Percentiles rank a stretch among this genome's conserved stretches.
Conservation (phyloP, 2,329 filamentous ascomycete species). For the Curvularia spicifera region DNA sequence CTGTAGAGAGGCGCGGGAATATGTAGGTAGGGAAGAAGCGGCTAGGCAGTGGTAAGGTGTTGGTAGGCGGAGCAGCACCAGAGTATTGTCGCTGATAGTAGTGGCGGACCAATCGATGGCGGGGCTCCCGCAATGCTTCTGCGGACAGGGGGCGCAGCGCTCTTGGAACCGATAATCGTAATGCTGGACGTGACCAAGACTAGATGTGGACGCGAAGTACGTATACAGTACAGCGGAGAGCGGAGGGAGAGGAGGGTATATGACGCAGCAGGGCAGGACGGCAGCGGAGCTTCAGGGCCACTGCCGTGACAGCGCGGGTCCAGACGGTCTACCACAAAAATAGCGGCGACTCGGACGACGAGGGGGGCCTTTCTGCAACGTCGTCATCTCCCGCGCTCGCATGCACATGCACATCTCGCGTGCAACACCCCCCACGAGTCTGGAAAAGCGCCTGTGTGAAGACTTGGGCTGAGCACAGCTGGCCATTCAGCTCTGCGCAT, state of each 20-base stretch:
- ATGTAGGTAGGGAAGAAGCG: constrained; percentile 14
- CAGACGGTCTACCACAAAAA: constrained; percentile 8
- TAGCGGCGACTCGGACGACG: constrained; percentile 14
- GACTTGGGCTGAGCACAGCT: constrained; percentile 20
- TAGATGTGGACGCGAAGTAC: not conserved
- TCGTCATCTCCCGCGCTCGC: constrained; percentile 16
- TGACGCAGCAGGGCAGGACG: not conserved
- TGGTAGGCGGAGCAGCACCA: constrained; percentile 24
- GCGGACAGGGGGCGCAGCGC: constrained; percentile 9
- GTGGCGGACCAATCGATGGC: constrained; percentile 30
- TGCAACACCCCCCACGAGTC: not conserved
- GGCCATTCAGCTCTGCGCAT: constrained; percentile 32
- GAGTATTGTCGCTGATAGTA: constrained; percentile 14
- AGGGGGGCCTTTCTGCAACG: constrained; percentile 9
- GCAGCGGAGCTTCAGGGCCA: not conserved
- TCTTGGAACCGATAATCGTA: constrained; percentile 4
- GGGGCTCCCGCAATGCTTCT: constrained; percentile 19
- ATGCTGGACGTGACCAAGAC: not conserved
- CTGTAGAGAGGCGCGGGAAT: constrained; percentile 13
- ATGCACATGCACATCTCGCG: constrained; percentile 5
- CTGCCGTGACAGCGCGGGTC: constrained; percentile 10
- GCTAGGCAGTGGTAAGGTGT: constrained; percentile 23
- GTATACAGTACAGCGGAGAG: not conserved
- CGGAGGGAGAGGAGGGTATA: constrained; percentile 9
- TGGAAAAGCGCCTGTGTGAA: constrained; percentile 9